Evolutionary conservation across 1,139 yeast genomes (phyloP), one percentile per base, ranked within the genome.

Genomic region (Candida buenavistaensis): DNA sequence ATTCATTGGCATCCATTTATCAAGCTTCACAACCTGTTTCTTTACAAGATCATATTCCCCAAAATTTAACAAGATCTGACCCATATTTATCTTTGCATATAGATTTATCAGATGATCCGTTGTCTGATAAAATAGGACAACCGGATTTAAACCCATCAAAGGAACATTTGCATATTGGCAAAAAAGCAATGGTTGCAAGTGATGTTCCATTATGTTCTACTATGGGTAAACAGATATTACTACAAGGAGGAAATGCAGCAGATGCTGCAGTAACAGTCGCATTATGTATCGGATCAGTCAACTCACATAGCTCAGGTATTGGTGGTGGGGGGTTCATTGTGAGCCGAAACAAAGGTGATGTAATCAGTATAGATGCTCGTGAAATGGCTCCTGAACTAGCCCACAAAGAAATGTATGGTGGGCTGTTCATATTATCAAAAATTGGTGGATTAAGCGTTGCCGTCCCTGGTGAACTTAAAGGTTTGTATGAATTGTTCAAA

Each of bases 181-280:
- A 39, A 5, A 53, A 68, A 14, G 90, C 83, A 10, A 92, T 90
- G 53, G 89, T 88, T 6, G 79, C 90, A 7, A 72, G 85, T 33
- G 96, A 89, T 54, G 77, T 83, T 1, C 82, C 80, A 10, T 40
- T 67, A 5, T 89, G 97, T 54, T 84, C 94, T 2, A 56, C 72
- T 16, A 59, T 87, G 68, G 95, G 94, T 2, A 70, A 72, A 4
- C 62, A 71, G 3, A 78, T 88, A 14, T 59, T 88, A 14, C 50
- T 61, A 23, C 73, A 74, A 12, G 92, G 92, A 2, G 45, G 45
- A 4, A 68, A 68, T 41, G 97, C 97, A 1, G 96, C 95, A 0
- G 97, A 92, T 55, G 95, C 97, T 0, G 88, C 96, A 0, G 82
- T 92, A 2, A 84, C 96, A 0, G 86, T 87, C 13, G 88, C 95